phyloP scores from a whole-genome alignment of 768 basidiomycete genomes.

The Boletus fagicola region DNA sequence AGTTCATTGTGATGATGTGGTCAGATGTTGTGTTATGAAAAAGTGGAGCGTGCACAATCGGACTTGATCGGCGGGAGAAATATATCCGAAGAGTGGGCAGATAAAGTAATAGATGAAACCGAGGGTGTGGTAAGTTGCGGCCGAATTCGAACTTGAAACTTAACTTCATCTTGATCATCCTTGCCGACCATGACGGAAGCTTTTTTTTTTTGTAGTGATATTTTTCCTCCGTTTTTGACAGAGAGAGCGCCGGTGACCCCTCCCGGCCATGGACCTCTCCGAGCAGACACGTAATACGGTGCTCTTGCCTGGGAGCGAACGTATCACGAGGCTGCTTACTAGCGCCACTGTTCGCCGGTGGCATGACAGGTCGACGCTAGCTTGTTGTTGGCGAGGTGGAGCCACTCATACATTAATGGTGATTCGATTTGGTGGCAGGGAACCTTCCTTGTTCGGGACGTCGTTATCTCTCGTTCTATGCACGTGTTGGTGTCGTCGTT shows the following conservation, averaged over 20 bases:
- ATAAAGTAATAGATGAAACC: conserved; percentile 35
- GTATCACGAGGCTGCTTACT: not conserved
- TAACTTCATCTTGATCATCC: conserved; percentile 29
- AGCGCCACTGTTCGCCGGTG: conserved; percentile 5
- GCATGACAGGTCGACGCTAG: not conserved
- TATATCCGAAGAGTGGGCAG: conserved; percentile 22
- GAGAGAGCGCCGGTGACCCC: conserved; percentile 13
- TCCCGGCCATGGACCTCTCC: not conserved
- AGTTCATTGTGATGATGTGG: conserved; percentile 19
- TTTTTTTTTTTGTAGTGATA: conserved; percentile 20
- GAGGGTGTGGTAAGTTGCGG: conserved; percentile 27
- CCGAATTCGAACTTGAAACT: conserved; percentile 32
- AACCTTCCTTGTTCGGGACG: conserved; percentile 8
- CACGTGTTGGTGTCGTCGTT: conserved; percentile 11
- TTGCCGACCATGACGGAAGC: conserved; percentile 33
- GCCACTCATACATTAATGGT: not conserved
- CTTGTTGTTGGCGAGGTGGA: not conserved
- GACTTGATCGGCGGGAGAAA: conserved; percentile 36
- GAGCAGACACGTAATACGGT: conserved; percentile 26
- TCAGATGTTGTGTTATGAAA: conserved; percentile 6
- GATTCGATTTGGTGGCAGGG: not conserved
- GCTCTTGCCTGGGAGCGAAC: not conserved
- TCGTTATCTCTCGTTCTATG: conserved; percentile 15
- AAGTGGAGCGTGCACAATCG: conserved; percentile 24
- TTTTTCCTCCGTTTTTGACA: conserved; percentile 29